phyloP scores from a whole-genome alignment of 2,329 filamentous ascomycete genomes.

The Fonsecaea monophora region DNA sequence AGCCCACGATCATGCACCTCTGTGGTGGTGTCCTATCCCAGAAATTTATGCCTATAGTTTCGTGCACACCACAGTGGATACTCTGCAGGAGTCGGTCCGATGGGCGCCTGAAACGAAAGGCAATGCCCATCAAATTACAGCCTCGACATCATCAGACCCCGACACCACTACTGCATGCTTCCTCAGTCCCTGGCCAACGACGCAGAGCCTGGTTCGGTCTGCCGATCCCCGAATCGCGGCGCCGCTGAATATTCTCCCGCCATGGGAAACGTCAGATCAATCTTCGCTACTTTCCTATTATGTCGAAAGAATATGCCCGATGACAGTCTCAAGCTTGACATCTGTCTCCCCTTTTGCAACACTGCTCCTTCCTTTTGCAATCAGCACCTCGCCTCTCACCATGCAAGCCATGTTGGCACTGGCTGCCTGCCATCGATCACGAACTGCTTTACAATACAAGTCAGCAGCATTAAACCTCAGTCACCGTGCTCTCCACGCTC shows the following conservation, averaged over 20 bases:
- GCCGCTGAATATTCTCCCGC: conserved; percentile 3
- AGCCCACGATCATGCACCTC: neutral
- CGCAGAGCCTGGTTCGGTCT: neutral
- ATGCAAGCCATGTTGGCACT: conserved; percentile 26
- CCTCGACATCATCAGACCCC: neutral
- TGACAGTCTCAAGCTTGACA: conserved; percentile 17
- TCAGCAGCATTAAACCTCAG: conserved; percentile 15
- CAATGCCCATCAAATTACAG: neutral
- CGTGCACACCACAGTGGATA: conserved; percentile 20
- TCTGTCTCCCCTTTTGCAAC: conserved; percentile 23
- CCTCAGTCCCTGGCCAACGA: conserved; percentile 15
- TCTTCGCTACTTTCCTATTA: conserved; percentile 27
- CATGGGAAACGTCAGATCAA: neutral
- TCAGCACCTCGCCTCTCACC: conserved; percentile 18
- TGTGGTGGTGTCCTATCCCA: conserved; percentile 21
- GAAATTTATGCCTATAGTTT: conserved; percentile 23
- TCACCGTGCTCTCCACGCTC: conserved; percentile 39
- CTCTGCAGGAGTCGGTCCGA: conserved; percentile 8
- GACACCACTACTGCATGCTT: conserved; percentile 7
- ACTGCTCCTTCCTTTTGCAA: conserved; percentile 23
- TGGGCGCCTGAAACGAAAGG: neutral
- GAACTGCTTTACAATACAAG: conserved; percentile 19
- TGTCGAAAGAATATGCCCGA: conserved; percentile 20
- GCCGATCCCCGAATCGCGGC: neutral
- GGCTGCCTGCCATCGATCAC: conserved; percentile 25